A percentile compares a stretch with the other conserved stretches of the same genome.
Conservation (phyloP, 352 stramenopile species). For the Phytophthora litchii region DNA sequence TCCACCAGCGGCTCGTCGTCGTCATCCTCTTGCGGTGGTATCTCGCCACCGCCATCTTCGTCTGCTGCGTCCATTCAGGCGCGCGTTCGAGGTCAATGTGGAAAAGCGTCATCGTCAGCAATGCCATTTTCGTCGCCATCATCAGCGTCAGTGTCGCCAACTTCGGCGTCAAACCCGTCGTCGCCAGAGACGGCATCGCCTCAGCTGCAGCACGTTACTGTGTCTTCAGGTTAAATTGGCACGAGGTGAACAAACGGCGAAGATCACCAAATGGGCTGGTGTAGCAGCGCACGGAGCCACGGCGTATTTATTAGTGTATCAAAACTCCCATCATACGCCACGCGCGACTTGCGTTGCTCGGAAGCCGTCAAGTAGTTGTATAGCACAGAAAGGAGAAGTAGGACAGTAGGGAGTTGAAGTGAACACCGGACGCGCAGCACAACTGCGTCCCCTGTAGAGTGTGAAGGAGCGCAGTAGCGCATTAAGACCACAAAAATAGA, state of each 20-base stretch:
- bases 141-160: conserved; percentile 37
- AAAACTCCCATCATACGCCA: conserved; percentile 38
- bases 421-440: conserved; percentile 7
- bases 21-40: conserved; percentile 28
- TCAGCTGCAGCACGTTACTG: conserved; percentile 70
- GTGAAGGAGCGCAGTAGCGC: conserved; percentile 20
- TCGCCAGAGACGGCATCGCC: conserved; percentile 53
- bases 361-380: conserved; percentile 32
- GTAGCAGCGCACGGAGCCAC: conserved; percentile 31
- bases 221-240: conserved; percentile 62
- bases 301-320: conserved; percentile 62
- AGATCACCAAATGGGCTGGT: conserved; percentile 27
- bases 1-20: conserved; percentile 40
- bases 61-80: conserved; percentile 38
- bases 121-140: conserved; percentile 53
- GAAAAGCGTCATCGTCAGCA: conserved; percentile 49
- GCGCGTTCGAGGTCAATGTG: conserved; percentile 44
- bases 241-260: conserved; percentile 7
- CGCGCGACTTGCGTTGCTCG: conserved; percentile 31
- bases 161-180: conserved; percentile 45
- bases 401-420: conserved; percentile 12
- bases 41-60: conserved; percentile 26
- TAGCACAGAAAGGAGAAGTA: conserved; percentile 25
- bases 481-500: conserved; percentile 42
- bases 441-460: conserved; percentile 32